Conservation (phyloP, 179 eudicot genomes). For the Spinacia oleracea region DNA sequence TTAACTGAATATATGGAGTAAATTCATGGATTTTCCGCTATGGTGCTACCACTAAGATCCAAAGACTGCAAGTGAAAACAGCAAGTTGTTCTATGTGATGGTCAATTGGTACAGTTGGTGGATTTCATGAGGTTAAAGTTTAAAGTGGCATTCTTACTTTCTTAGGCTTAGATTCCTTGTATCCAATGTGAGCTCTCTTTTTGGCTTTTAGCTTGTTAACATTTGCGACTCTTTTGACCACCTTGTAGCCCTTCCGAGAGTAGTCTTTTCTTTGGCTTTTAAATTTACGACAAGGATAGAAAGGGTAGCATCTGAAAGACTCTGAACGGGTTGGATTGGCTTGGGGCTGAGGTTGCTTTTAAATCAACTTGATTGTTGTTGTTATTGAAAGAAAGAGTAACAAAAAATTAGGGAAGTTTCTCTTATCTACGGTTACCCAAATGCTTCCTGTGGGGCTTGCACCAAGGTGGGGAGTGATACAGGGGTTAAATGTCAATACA, state of each 20-base stretch:
- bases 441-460: background rate
- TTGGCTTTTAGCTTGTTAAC: background rate
- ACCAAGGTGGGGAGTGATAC: background rate
- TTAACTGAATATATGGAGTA: background rate
- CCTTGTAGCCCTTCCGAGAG: background rate
- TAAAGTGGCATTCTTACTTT: background rate
- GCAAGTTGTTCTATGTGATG: background rate
- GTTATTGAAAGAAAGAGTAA: background rate
- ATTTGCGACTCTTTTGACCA: background rate
- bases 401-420: background rate
- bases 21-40: background rate
- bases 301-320: background rate
- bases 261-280: background rate
- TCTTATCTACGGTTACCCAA: background rate
- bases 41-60: background rate
- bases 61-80: background rate
- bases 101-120: background rate
- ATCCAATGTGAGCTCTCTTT: background rate
- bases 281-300: background rate
- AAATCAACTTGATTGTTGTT: background rate
- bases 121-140: background rate
- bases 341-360: background rate
- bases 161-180: background rate
- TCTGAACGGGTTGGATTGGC: background rate
- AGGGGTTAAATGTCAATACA: background rate